Base-by-base conservation (phyloP, 148 eudicot species). In the Vaccinium myrtillus region DNA sequence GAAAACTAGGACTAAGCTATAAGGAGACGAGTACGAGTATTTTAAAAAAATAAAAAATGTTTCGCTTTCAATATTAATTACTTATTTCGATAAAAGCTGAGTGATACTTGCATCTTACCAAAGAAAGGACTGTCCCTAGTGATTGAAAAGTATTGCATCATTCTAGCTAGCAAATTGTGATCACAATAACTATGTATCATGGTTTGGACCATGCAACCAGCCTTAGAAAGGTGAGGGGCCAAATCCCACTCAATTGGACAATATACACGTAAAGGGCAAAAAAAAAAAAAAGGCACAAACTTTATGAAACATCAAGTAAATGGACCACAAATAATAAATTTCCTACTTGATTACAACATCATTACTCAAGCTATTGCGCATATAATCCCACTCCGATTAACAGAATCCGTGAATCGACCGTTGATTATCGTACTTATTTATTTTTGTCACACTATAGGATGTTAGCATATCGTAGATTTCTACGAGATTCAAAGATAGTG, bases 131-230 rank as follows among this genome's bases (percentile, higher is more conserved):
- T n/a, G 25, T 48, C 55, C 78, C 55, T 75, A 46, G 16, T 25
- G 63, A 51, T 78, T 53, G 63, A n/a, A 50, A 77, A 27, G 67
- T 16, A 78, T 16, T 67, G 46, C 51, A 51, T n/a, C 82, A 51
- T 32, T 83, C 32, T 63, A 23, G 75, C 54, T 67, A 61, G 51
- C 51, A 53, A 53, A 69, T 77, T 84, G 79, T 54, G 75, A 61
- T 78, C 63, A 78, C 21, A 13, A 30, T 65, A 21, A 63, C 11
- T 70, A 84, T 6, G 21, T 55, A 36, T 23, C 27, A 77, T 36
- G 27, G 73, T 73, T 75, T 74, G 83, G 81, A 85, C 80, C 59
- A 85, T 58, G 83, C 87, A 85, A 74, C 71, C 58, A 25, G 36
- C 69, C n/a, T 69, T 27, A 18, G 23, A 81, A 85, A 74, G 80